These are phyloP conservation scores for Aurantiochytrium sp. DNA, from an alignment of 108 stramenopile genomes.

Conservation along the genomic window DNA sequence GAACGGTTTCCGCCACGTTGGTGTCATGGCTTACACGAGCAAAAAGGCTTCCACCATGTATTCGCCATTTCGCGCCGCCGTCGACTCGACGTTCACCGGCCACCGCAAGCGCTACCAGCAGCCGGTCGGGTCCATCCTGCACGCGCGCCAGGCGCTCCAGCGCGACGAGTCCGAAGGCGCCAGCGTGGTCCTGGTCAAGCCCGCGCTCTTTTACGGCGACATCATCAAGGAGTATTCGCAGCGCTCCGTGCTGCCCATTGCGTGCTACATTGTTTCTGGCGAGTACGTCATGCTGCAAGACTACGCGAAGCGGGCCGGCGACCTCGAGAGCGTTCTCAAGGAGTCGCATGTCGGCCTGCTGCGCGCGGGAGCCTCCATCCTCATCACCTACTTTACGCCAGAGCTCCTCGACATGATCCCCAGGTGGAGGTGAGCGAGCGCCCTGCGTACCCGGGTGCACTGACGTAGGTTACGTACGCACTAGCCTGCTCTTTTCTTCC, in stretches of 20 bases:
- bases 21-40: conserved; percentile 96
- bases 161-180: conserved; percentile 96
- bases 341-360: conserved; percentile 95
- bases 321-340: conserved; percentile 86
- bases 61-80: conserved; percentile 97
- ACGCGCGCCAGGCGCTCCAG: conserved; percentile 87
- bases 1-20: conserved; percentile 95
- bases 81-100: conserved; percentile 62
- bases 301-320: conserved; percentile 87
- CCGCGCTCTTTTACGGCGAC: conserved; percentile 97
- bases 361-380: conserved; percentile 94
- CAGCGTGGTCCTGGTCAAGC: conserved; percentile 98
- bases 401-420: conserved; percentile 74
- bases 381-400: conserved; percentile 96
- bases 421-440: neutral
- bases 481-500: too few species aligned
- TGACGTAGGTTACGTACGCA: too few species aligned
- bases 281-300: conserved; percentile 99
- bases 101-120: conserved; percentile 99
- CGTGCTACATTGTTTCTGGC: conserved; percentile 97
- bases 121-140: conserved; percentile 91
- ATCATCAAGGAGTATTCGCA: conserved; percentile 65
- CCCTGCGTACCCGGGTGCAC: too few species aligned
- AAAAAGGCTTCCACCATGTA: conserved; percentile 98
- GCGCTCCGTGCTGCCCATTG: conserved; percentile 75